Conservation (phyloP, 192 early-diverging fungal species). For the Linnemannia elongata region DNA sequence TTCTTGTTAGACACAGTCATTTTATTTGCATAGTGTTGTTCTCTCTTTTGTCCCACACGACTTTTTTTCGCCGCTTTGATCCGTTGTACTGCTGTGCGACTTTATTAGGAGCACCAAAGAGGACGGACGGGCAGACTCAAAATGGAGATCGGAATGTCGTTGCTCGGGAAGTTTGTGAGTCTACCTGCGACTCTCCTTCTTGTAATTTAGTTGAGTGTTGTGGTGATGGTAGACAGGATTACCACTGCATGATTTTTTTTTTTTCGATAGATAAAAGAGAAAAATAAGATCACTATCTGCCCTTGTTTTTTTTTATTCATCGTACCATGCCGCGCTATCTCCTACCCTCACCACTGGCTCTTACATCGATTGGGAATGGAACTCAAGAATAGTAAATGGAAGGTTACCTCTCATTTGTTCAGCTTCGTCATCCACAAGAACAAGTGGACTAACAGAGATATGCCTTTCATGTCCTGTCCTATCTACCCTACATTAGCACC, state of each 20-base stretch:
- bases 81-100: not conserved
- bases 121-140: too few relatives aligned
- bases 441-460: not conserved
- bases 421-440: not conserved
- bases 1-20: too few relatives aligned
- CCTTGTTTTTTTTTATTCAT: not conserved
- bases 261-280: not conserved
- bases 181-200: not conserved
- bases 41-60: too few relatives aligned
- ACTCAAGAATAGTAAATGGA: not conserved
- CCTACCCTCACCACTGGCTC: not conserved
- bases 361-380: not conserved
- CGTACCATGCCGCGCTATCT: not conserved
- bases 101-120: not conserved
- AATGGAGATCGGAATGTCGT: constrained; percentile 4
- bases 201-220: not conserved
- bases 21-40: too few relatives aligned
- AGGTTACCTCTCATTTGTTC: not conserved
- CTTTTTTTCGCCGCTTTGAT: not conserved
- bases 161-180: not conserved
- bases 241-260: not conserved
- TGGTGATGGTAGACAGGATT: not conserved
- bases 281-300: constrained; percentile 20
- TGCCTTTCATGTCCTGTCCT: too few relatives aligned
- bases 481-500: not conserved